Evolutionary conservation across 1,284 basidiomycete species (phyloP).

Genomic region (Rhodotorula sp.): DNA sequence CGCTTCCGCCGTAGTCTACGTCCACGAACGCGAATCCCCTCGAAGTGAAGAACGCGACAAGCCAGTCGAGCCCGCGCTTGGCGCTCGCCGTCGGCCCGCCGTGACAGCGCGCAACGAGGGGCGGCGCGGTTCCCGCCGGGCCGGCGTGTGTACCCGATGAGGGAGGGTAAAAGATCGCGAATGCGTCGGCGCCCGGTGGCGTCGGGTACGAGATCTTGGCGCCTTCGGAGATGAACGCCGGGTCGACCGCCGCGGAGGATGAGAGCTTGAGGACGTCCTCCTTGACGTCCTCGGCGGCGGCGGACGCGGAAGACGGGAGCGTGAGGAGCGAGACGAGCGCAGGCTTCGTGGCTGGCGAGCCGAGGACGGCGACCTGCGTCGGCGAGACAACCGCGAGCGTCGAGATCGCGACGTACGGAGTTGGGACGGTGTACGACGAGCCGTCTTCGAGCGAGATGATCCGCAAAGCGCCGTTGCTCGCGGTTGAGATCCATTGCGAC

Average conservation of each 20-base stretch:
- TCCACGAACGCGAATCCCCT: constrained; percentile 63
- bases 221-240: constrained; percentile 29
- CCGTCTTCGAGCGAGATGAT: constrained; percentile 37
- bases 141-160: constrained; percentile 62
- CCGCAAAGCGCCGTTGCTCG: constrained; percentile 54
- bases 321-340: constrained; percentile 53
- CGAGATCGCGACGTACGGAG: constrained; percentile 58
- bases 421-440: constrained; percentile 51
- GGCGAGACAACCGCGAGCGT: constrained; percentile 54
- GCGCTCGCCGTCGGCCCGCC: constrained; percentile 65
- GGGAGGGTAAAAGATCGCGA: constrained; percentile 66
- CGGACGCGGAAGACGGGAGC: constrained; percentile 37
- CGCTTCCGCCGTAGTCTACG: constrained; percentile 23
- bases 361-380: constrained; percentile 46
- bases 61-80: constrained; percentile 55
- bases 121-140: constrained; percentile 61
- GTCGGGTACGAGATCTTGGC: constrained; percentile 28
- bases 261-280: constrained; percentile 29
- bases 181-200: constrained; percentile 21
- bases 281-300: neutral
- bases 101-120: constrained; percentile 64
- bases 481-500: constrained; percentile 58
- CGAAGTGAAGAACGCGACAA: constrained; percentile 67
- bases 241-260: constrained; percentile 32
- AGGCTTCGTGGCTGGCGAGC: constrained; percentile 55